Evolutionary conservation across 176 grass and related monocot species (phyloP).

Genomic region (Paspalum vaginatum): DNA sequence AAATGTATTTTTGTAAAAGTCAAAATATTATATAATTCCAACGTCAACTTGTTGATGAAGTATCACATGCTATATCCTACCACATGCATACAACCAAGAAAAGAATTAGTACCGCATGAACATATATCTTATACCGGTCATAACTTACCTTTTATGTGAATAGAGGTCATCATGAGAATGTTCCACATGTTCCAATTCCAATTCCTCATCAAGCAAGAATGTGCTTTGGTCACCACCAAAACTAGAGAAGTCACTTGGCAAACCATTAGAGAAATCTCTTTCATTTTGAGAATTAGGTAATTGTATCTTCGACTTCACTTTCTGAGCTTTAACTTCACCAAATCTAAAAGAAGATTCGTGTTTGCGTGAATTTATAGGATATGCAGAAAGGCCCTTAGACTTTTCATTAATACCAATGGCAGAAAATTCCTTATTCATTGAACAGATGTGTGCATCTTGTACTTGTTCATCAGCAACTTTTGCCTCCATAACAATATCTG

Average conservation of each 20-base stretch:
- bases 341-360: conserved; percentile 37
- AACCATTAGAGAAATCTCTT: conserved; percentile 41
- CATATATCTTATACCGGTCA: not conserved
- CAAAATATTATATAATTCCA: too few species aligned
- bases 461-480: conserved; percentile 41
- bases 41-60: not conserved
- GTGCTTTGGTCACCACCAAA: conserved; percentile 70
- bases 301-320: conserved; percentile 46
- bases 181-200: conserved; percentile 64
- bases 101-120: not conserved
- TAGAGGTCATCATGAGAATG: conserved; percentile 43
- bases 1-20: not conserved
- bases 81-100: conserved; percentile 3
- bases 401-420: conserved; percentile 38
- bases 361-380: conserved; percentile 32
- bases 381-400: conserved; percentile 30
- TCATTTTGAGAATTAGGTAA: conserved; percentile 37
- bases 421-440: conserved; percentile 44
- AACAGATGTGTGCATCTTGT: conserved; percentile 41
- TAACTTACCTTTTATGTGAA: conserved; percentile 68
- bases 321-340: conserved; percentile 42
- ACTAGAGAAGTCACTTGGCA: conserved; percentile 39
- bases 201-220: conserved; percentile 87
- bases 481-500: conserved; percentile 36
- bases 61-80: not conserved